phyloP scores from a whole-genome alignment of 140 eudicot genomes.

The Senecio squalidus region DNA sequence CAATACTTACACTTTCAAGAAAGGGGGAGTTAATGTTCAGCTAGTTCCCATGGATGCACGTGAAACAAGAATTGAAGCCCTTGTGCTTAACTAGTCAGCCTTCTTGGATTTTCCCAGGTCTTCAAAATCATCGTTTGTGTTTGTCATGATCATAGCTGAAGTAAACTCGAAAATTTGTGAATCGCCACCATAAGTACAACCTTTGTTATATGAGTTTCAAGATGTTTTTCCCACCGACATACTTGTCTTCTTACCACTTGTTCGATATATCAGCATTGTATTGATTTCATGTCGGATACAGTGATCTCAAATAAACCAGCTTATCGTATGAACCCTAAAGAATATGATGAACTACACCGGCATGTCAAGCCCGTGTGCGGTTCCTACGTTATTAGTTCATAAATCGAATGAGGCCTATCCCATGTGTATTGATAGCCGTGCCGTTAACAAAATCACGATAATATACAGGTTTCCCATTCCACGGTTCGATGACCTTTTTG shows the following conservation, averaged over 20 bases:
- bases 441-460: not conserved
- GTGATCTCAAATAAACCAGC: not conserved
- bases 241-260: not conserved
- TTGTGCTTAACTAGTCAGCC: not conserved
- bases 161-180: not conserved
- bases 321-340: not conserved
- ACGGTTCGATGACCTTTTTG: too few relatives aligned
- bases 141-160: not conserved
- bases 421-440: not conserved
- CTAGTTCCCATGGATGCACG: too few relatives aligned
- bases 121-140: not conserved
- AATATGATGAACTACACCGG: not conserved
- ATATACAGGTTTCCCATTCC: not conserved
- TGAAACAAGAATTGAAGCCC: not conserved
- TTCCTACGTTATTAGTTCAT: not conserved
- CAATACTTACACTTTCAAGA: too few relatives aligned
- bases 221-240: not conserved
- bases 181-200: not conserved
- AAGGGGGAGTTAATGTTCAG: too few relatives aligned
- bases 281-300: not conserved
- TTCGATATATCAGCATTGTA: not conserved
- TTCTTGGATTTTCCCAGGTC: not conserved
- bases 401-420: not conserved
- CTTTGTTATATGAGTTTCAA: not conserved
- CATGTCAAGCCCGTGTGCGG: constrained; percentile 1